Percentiles rank a stretch among this genome's conserved stretches.
Evolutionary conservation across 768 basidiomycete species (phyloP).

Genomic region (Collybia nuda): DNA sequence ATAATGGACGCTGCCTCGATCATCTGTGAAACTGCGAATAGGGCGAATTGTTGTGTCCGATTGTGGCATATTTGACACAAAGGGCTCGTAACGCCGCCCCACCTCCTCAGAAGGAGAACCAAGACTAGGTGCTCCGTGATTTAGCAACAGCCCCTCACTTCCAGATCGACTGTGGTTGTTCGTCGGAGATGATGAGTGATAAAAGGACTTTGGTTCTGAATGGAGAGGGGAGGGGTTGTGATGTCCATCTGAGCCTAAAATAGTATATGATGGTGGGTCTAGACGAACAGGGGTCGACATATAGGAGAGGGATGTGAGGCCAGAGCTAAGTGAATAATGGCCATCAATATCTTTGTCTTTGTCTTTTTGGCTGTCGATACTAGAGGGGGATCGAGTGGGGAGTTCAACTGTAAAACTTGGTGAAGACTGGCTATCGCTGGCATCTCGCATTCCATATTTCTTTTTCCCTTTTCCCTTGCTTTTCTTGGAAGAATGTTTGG

Average conservation of each 20-base stretch:
- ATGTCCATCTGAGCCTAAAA: constrained; percentile 21
- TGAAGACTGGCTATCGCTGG: constrained; percentile 33
- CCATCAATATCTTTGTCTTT: constrained; percentile 10
- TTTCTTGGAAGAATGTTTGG: constrained; percentile 15
- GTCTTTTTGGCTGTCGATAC: constrained; percentile 21
- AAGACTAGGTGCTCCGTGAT: constrained; percentile 12
- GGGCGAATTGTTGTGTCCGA: constrained; percentile 4
- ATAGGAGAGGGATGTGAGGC: constrained; percentile 21
- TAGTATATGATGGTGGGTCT: constrained; percentile 30
- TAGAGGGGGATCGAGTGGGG: constrained; percentile 25
- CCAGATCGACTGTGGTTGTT: constrained; percentile 11
- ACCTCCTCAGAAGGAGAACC: constrained; percentile 1
- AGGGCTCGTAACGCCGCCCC: not conserved
- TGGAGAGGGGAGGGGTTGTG: constrained; percentile 17
- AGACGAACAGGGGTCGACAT: constrained; percentile 21
- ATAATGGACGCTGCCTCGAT: constrained; percentile 19
- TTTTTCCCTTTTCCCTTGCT: constrained; percentile 33
- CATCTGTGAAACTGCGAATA: constrained; percentile 8
- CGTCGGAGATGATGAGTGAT: constrained; percentile 16
- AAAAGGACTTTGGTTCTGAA: constrained; percentile 26
- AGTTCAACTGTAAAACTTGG: constrained; percentile 33
- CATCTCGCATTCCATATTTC: constrained; percentile 22
- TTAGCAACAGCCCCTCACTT: constrained; percentile 19
- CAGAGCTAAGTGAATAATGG: constrained; percentile 9
- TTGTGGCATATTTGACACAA: not conserved